A percentile compares a stretch with the other conserved stretches of the same genome.
These are phyloP conservation scores for Trichosanthes cucumerina DNA, from an alignment of 306 rosid genomes.

Conservation along the genomic window DNA sequence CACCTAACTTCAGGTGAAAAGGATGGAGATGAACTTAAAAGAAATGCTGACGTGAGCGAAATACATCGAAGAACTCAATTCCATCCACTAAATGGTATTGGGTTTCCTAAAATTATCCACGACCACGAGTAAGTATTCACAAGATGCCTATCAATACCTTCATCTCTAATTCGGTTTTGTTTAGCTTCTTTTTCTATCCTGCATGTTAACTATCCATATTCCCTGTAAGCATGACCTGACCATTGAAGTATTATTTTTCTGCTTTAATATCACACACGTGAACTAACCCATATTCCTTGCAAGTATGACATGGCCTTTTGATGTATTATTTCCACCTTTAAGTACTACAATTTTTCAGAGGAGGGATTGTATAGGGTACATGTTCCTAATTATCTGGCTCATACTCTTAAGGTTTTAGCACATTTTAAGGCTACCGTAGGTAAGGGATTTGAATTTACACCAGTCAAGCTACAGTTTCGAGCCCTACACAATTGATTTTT, in stretches of 20 bases:
- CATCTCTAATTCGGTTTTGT: background rate
- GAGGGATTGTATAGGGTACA: background rate
- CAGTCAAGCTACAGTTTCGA: background rate
- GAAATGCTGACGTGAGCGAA: conserved; percentile 73
- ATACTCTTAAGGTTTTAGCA: background rate
- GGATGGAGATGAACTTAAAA: conserved; percentile 58
- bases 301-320: background rate
- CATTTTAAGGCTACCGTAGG: background rate
- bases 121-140: conserved; percentile 76
- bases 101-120: conserved; percentile 46
- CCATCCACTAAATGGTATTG: conserved; percentile 40
- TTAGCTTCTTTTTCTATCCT: background rate
- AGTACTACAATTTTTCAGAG: background rate
- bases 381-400: background rate
- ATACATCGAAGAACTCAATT: conserved; percentile 69
- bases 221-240: background rate
- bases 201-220: background rate
- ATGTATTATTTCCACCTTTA: background rate
- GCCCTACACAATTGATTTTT: background rate
- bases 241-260: background rate
- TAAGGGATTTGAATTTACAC: background rate
- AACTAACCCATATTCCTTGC: background rate
- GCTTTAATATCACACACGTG: background rate
- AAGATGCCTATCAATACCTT: conserved; percentile 1
- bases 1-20: conserved; percentile 88